A percentile compares a stretch with the other conserved stretches of the same genome.
Evolutionary conservation across 495 filamentous ascomycete species (phyloP).

Genomic region (Cercophora scortea): DNA sequence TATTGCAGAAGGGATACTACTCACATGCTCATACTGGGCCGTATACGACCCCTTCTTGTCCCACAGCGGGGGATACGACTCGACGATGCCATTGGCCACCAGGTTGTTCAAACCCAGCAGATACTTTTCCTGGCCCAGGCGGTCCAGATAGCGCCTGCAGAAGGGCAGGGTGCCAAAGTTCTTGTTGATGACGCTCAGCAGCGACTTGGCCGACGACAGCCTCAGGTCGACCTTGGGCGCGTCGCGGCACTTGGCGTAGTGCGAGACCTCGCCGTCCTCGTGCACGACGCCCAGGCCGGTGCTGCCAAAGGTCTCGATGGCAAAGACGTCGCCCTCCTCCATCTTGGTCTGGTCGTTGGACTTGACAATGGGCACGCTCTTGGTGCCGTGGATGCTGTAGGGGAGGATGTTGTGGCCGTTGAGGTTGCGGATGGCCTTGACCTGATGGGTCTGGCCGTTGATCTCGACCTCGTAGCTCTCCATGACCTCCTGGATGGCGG

Average conservation of each 20-base stretch:
- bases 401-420: slow-evolving; percentile 84
- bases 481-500: slow-evolving; percentile 77
- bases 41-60: slow-evolving; percentile 95
- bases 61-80: slow-evolving; percentile 80
- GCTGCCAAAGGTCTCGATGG: slow-evolving; percentile 90
- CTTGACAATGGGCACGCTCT: slow-evolving; percentile 88
- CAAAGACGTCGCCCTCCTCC: slow-evolving; percentile 91
- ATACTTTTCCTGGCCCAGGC: slow-evolving; percentile 81
- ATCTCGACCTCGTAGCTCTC: slow-evolving; percentile 82
- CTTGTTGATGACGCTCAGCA: slow-evolving; percentile 81
- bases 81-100: slow-evolving; percentile 74
- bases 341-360: slow-evolving; percentile 73
- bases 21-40: slow-evolving; percentile 90
- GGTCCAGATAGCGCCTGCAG: slow-evolving; percentile 78
- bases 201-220: slow-evolving; percentile 68
- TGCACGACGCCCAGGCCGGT: slow-evolving; percentile 80
- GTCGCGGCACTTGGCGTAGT: slow-evolving; percentile 62
- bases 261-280: slow-evolving; percentile 76
- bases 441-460: slow-evolving; percentile 65
- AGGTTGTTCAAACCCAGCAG: slow-evolving; percentile 84
- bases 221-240: slow-evolving; percentile 60
- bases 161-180: slow-evolving; percentile 88
- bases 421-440: slow-evolving; percentile 81
- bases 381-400: slow-evolving; percentile 79
- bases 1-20: slow-evolving; percentile 29